Conservation (phyloP, 2,329 filamentous ascomycete species). For the Diaporthe eres region DNA sequence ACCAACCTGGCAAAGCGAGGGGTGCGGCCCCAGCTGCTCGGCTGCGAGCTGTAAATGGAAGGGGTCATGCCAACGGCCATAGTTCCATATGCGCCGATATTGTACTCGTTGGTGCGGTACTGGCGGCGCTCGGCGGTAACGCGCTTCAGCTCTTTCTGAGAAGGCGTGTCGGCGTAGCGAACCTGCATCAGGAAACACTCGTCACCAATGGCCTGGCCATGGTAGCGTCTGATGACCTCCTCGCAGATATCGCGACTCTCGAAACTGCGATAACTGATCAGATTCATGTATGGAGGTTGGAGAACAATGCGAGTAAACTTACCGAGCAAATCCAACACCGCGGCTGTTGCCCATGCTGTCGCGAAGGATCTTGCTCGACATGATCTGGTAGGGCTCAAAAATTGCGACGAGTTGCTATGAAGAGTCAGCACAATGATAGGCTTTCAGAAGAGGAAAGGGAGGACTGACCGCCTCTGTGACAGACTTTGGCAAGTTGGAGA, state of each 20-base stretch:
- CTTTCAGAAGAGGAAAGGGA: slow-evolving; percentile 18
- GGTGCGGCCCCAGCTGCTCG: slow-evolving; percentile 54
- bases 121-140: slow-evolving; percentile 95
- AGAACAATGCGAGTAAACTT: slow-evolving; percentile 51
- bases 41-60: slow-evolving; percentile 58
- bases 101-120: slow-evolving; percentile 97
- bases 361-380: slow-evolving; percentile 95
- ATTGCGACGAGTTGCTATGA: slow-evolving; percentile 80
- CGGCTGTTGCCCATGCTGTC: slow-evolving; percentile 94
- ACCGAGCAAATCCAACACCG: slow-evolving; percentile 98
- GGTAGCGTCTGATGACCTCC: slow-evolving; percentile 87
- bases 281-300: slow-evolving; percentile 44
- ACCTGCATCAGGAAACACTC: slow-evolving; percentile 91
- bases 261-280: slow-evolving; percentile 72
- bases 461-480: slow-evolving; percentile 87
- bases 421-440: slow-evolving; percentile 43
- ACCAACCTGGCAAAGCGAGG: slow-evolving; percentile 47
- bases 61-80: slow-evolving; percentile 70
- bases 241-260: slow-evolving; percentile 92
- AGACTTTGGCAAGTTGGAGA: slow-evolving; percentile 94
- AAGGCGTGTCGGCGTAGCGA: slow-evolving; percentile 95
- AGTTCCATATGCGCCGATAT: slow-evolving; percentile 78
- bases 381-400: slow-evolving; percentile 84
- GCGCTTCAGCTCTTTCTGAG: slow-evolving; percentile 96
- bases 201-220: slow-evolving; percentile 81